A percentile compares a stretch with the other conserved stretches of the same genome.
phyloP scores from a whole-genome alignment of 306 rosid species.

The Trifolium fragiferum region DNA sequence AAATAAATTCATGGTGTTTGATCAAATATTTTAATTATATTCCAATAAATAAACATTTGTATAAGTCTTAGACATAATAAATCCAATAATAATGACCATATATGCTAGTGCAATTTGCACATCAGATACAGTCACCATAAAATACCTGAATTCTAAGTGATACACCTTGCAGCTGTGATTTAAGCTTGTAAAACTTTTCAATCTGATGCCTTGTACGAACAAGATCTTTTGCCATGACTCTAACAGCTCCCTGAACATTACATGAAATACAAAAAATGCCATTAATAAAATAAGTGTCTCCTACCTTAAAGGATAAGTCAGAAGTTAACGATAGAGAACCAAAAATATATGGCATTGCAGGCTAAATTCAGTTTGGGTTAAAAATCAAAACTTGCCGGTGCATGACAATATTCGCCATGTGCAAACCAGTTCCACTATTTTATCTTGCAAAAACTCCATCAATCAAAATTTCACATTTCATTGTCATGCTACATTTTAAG shows the following conservation, averaged over 20 bases:
- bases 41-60: conserved; percentile 29
- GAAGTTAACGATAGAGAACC: conserved; percentile 23
- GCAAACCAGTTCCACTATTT: conserved; percentile 1
- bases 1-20: background rate
- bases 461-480: conserved; percentile 15
- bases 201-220: conserved; percentile 96
- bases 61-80: conserved; percentile 17
- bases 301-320: conserved; percentile 31
- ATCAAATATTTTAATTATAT: conserved; percentile 24
- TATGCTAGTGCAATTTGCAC: background rate
- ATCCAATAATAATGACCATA: conserved; percentile 11
- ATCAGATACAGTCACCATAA: conserved; percentile 22
- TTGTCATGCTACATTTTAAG: conserved; percentile 33
- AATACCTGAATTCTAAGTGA: conserved; percentile 95
- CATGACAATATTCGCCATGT: background rate
- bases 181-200: conserved; percentile 96
- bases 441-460: conserved; percentile 11
- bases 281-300: conserved; percentile 28
- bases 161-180: conserved; percentile 99
- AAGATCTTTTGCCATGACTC: conserved; percentile 98
- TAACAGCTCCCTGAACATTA: conserved; percentile 89
- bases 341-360: conserved; percentile 1
- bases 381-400: background rate
- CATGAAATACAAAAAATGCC: conserved; percentile 38
- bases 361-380: conserved; percentile 3